Percentiles rank a stretch among this genome's conserved stretches.
phyloP scores from a whole-genome alignment of 306 rosid genomes.

The Rosa chinensis region DNA sequence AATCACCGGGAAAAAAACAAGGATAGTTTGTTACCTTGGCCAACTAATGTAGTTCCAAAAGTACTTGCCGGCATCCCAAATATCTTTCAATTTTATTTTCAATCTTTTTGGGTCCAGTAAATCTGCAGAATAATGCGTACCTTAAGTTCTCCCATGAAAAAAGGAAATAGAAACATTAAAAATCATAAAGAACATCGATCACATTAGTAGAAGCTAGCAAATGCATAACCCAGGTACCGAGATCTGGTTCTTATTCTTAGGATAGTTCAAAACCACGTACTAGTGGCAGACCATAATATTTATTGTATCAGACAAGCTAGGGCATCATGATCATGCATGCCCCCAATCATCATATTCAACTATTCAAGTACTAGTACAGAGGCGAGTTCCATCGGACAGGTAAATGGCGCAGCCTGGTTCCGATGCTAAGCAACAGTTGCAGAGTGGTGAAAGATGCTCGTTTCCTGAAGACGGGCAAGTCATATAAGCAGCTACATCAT shows the following conservation, averaged over 20 bases:
- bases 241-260: neutral
- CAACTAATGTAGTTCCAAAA: too few relatives aligned
- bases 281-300: neutral
- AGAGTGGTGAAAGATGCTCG: conserved; percentile 31
- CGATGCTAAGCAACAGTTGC: conserved; percentile 45
- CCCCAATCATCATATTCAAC: neutral
- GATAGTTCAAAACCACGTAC: neutral
- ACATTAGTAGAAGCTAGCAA: too few relatives aligned
- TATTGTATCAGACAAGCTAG: neutral
- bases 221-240: neutral
- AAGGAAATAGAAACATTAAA: neutral
- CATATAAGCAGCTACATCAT: conserved; percentile 35
- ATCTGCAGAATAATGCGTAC: too few relatives aligned
- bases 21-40: too few relatives aligned
- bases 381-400: conserved; percentile 27
- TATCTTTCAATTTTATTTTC: too few relatives aligned
- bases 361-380: neutral
- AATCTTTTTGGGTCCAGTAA: neutral
- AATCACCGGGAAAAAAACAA: neutral
- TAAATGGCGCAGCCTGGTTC: conserved; percentile 33
- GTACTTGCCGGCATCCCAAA: too few relatives aligned
- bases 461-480: conserved; percentile 45
- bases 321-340: neutral
- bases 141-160: neutral
- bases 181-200: neutral